Evolutionary conservation across 2,329 filamentous ascomycete genomes (phyloP).

Genomic region (Fusarium sp.): DNA sequence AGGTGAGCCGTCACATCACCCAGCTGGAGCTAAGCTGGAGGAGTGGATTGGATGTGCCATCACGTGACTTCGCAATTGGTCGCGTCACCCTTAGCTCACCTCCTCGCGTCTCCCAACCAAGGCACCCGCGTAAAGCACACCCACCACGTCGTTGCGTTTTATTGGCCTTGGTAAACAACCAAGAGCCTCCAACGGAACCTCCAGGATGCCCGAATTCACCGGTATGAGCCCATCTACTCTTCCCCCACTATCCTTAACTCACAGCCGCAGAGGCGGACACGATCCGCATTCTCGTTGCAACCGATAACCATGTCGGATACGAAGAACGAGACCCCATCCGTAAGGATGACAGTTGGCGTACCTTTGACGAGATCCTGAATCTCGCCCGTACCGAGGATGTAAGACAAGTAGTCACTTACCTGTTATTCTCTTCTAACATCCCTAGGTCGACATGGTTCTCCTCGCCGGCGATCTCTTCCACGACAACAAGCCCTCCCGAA

Average conservation of each 20-base stretch:
- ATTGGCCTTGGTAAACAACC: background rate
- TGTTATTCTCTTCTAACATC: background rate
- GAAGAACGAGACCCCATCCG: conserved; percentile 92
- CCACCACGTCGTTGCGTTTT: background rate
- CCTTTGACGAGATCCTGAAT: conserved; percentile 95
- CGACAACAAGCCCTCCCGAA: conserved; percentile 96
- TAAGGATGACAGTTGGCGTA: conserved; percentile 97
- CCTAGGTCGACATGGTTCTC: conserved; percentile 91
- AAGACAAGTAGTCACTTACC: conserved; percentile 11
- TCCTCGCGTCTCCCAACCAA: conserved; percentile 23
- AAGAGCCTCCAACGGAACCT: background rate
- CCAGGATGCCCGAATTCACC: conserved; percentile 47
- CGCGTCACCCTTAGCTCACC: conserved; percentile 41
- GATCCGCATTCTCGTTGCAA: conserved; percentile 93
- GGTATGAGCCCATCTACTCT: conserved; percentile 29
- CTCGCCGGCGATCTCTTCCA: conserved; percentile 96
- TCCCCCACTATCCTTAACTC: background rate
- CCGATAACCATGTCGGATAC: conserved; percentile 98
- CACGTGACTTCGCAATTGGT: conserved; percentile 48
- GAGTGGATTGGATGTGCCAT: background rate
- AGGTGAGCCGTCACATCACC: conserved; percentile 32
- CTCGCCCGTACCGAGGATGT: conserved; percentile 87
- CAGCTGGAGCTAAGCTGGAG: background rate
- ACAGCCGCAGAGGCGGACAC: conserved; percentile 74
- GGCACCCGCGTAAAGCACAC: conserved; percentile 36